A percentile compares a stretch with the other conserved stretches of the same genome.
Conservation (phyloP, 2,329 filamentous ascomycete genomes). For the Leptodontidium sp. region DNA sequence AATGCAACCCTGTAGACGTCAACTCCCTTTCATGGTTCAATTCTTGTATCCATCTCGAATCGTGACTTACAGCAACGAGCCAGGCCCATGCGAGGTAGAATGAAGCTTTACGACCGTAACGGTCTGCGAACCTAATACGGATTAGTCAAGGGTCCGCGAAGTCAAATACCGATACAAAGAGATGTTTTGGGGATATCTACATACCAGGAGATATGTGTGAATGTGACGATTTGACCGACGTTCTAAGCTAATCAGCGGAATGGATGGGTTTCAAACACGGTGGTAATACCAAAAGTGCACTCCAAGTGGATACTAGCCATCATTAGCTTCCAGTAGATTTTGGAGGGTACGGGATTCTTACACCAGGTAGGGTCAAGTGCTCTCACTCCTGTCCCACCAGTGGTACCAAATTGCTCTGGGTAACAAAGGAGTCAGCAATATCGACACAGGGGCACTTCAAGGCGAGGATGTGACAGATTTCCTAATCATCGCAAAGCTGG, state of each 20-base stretch:
- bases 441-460: too few species aligned
- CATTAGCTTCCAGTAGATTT: not conserved
- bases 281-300: conserved; percentile 5
- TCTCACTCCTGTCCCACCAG: conserved; percentile 2
- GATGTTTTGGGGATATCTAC: not conserved
- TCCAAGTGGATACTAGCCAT: not conserved
- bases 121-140: not conserved
- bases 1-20: not conserved
- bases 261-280: not conserved
- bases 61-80: conserved; percentile 2
- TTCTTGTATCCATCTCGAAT: too few species aligned
- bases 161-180: too few species aligned
- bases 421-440: too few species aligned
- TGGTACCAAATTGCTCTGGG: conserved; percentile 20
- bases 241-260: not conserved
- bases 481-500: too few species aligned
- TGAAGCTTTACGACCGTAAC: conserved; percentile 1
- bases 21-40: not conserved
- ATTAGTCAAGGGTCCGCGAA: not conserved
- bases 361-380: conserved; percentile 12
- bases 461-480: too few species aligned
- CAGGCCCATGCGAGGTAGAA: conserved; percentile 7
- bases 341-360: not conserved
- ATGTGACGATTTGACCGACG: conserved; percentile 10
- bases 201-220: conserved; percentile 12